These are phyloP conservation scores for Cercophora sp. DNA, from an alignment of 495 filamentous ascomycete genomes.

Conservation along the genomic window DNA sequence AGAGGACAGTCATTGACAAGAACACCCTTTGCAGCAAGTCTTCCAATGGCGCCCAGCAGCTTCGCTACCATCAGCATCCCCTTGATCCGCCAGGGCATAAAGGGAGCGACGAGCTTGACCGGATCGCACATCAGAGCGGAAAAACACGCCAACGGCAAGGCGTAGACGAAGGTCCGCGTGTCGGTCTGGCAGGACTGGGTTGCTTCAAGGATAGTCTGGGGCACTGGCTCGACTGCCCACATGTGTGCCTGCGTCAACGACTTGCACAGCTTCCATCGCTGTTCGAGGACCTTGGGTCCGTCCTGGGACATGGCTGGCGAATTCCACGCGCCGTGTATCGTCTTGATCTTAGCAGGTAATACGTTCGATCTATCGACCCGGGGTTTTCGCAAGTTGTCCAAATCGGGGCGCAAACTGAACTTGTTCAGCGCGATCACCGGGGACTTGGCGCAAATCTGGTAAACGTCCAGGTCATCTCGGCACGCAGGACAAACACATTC, in stretches of 20 bases:
- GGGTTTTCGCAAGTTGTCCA: slow-evolving; percentile 18
- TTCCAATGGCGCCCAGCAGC: slow-evolving; percentile 30
- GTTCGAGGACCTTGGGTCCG: slow-evolving; percentile 10
- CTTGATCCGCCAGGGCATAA: slow-evolving; percentile 34
- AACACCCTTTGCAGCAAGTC: slow-evolving; percentile 17
- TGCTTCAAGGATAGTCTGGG: slow-evolving; percentile 9
- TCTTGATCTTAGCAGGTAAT: slow-evolving; percentile 17
- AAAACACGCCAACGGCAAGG: slow-evolving; percentile 37
- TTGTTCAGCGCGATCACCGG: slow-evolving; percentile 35
- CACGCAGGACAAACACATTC: slow-evolving; percentile 40
- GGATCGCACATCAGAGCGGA: slow-evolving; percentile 34
- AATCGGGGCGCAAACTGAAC: slow-evolving; percentile 26
- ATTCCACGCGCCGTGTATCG: slow-evolving; percentile 23
- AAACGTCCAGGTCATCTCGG: slow-evolving; percentile 39
- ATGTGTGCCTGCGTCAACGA: slow-evolving; percentile 31
- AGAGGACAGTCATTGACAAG: slow-evolving; percentile 16
- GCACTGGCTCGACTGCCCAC: slow-evolving; percentile 40
- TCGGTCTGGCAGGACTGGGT: slow-evolving; percentile 1
- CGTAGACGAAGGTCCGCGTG: slow-evolving; percentile 22
- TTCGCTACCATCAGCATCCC: slow-evolving; percentile 36
- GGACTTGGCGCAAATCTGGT: slow-evolving; percentile 36
- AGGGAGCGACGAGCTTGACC: slow-evolving; percentile 34
- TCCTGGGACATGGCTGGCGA: neutral
- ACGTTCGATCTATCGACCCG: slow-evolving; percentile 22
- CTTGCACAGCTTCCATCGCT: slow-evolving; percentile 35